Evolutionary conservation across 306 rosid genomes (phyloP).

Genomic region (Potentilla sterilis): DNA sequence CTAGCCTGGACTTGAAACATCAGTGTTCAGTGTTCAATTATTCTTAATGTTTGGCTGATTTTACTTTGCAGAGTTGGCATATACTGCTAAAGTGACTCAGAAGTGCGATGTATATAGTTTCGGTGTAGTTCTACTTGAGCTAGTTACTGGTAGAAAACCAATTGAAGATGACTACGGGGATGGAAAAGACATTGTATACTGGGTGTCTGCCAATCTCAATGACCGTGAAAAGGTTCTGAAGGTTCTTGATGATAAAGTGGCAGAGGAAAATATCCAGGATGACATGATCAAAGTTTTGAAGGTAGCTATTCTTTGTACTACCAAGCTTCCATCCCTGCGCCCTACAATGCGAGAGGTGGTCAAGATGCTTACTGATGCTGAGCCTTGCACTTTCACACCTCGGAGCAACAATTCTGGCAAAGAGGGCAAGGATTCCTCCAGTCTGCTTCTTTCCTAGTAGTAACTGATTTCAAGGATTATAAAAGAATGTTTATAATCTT

Average conservation of each 20-base stretch:
- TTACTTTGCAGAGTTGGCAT: constrained; percentile 70
- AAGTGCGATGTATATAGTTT: constrained; percentile 92
- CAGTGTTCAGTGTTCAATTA: not conserved
- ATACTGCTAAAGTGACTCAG: constrained; percentile 64
- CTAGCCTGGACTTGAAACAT: not conserved
- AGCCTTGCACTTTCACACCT: constrained; percentile 44
- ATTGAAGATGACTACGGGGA: constrained; percentile 84
- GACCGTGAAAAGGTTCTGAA: constrained; percentile 49
- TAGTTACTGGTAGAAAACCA: constrained; percentile 74
- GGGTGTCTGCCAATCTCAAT: constrained; percentile 67
- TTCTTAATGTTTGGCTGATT: not conserved
- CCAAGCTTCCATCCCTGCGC: constrained; percentile 78
- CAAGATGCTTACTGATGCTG: constrained; percentile 75
- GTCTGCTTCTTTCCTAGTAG: constrained; percentile 15
- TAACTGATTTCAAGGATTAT: not conserved
- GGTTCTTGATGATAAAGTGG: constrained; percentile 62
- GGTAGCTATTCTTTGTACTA: constrained; percentile 70
- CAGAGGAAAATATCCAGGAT: constrained; percentile 36
- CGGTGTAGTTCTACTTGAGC: constrained; percentile 82
- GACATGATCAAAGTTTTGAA: constrained; percentile 78
- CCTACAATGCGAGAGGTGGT: constrained; percentile 92
- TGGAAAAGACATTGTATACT: constrained; percentile 81
- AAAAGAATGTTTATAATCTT: not conserved
- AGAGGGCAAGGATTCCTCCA: constrained; percentile 25
- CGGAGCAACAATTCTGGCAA: constrained; percentile 23